A percentile compares a stretch with the other conserved stretches of the same genome.
These are phyloP conservation scores for Lasiodiplodia theobromae DNA, from an alignment of 2,329 filamentous ascomycete species.

Conservation along the genomic window DNA sequence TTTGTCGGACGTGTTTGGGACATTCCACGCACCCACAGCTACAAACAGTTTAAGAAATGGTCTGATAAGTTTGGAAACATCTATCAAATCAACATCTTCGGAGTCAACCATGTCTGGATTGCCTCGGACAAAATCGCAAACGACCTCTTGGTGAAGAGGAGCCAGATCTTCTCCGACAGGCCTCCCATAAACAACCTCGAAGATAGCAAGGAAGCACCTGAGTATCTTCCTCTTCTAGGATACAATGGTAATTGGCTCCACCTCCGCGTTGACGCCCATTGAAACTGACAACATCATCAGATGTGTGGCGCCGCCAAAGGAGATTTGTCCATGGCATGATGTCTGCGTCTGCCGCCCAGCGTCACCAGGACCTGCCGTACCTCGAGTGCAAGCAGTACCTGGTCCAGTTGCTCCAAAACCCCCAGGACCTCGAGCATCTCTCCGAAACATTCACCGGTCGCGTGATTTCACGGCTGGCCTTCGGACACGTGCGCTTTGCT, in stretches of 20 bases:
- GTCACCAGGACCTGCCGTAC: slow-evolving; percentile 12
- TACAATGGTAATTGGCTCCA: background rate
- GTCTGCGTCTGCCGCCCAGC: background rate
- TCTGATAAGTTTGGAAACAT: slow-evolving; percentile 24
- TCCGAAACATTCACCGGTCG: too few species aligned
- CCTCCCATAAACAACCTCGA: slow-evolving; percentile 13
- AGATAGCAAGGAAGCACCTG: slow-evolving; percentile 1
- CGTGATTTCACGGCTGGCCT: slow-evolving; percentile 2
- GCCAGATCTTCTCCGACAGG: slow-evolving; percentile 13
- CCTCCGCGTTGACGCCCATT: accelerated
- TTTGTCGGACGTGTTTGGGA: slow-evolving; percentile 26
- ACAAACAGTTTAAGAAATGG: slow-evolving; percentile 9
- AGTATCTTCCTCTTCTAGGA: slow-evolving; percentile 29
- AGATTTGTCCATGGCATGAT: slow-evolving; percentile 25
- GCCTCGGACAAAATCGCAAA: slow-evolving; percentile 28
- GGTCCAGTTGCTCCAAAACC: slow-evolving; percentile 12
- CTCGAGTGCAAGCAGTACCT: slow-evolving; percentile 26
- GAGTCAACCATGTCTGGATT: slow-evolving; percentile 23
- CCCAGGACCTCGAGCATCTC: background rate
- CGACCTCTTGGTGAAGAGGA: slow-evolving; percentile 23
- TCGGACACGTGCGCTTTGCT: slow-evolving; percentile 1
- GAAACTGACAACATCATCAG: background rate
- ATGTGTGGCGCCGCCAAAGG: slow-evolving; percentile 25
- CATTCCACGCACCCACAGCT: background rate
- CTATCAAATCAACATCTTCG: slow-evolving; percentile 24